Evolutionary conservation across 371 early-diverging fungal species (phyloP), one percentile per base, ranked within the genome.

Genomic region (Mucor plumbeus): DNA sequence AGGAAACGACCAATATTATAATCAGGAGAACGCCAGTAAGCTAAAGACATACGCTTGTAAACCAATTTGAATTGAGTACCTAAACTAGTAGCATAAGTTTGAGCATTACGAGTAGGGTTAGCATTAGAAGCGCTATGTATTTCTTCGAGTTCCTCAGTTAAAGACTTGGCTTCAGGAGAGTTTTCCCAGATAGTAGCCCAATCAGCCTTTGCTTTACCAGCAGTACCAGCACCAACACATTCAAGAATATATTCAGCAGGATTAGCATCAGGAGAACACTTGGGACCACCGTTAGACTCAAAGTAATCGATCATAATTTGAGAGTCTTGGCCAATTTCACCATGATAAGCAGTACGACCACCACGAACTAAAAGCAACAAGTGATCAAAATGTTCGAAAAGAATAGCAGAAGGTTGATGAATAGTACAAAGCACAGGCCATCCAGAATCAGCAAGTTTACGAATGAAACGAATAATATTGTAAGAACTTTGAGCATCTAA

Each of bases 381-480:
- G 35, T 91, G 85, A 70, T 94, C 94, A 72, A 94, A 95, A 68
- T 89, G 85, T 67, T 89, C 89, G 74, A 94, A 94, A 41, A 95
- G 82, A 58, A 89, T 78, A 33, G 92, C 86, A 5, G 91, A 90
- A 47, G 95, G 95, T 74, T 94, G 95, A 78, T 95, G 95, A 57
- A 94, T 94, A 11, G 95, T 92, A 80, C 92, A 92, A 31, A 90
- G 74, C 39, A 90, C 80, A 15, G 89, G 85, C 77, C 86, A 86
- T 10, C 91, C 90, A 55, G 84, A 82, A 40, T 83, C 85, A 19
- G 91, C 87, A 57, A 94, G 80, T 54, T 90, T 88, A 69, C 87
- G 87, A 64, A 93, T 85, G 69, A 92, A 83, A 14, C 87, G 80
- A 61, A 93, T 78, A 63, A 95, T 90, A 74, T 91, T 91, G 75